phyloP scores from a whole-genome alignment of 2,329 filamentous ascomycete species.

The Coleophoma crateriformis region DNA sequence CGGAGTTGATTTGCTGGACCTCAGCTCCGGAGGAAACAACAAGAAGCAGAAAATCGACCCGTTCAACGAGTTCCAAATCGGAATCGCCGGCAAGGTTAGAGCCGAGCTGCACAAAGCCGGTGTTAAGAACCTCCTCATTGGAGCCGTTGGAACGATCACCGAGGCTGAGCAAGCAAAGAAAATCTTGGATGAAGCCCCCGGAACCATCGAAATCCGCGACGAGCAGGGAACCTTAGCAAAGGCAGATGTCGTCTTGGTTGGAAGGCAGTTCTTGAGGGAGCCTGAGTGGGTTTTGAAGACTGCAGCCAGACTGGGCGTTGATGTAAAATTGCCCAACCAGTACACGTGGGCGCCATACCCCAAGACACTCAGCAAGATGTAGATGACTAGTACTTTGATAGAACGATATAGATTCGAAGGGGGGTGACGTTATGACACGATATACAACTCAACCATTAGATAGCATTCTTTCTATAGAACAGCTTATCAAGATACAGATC shows the following conservation, averaged over 20 bases:
- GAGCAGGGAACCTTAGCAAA: constrained; percentile 28
- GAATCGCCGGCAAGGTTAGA: constrained; percentile 68
- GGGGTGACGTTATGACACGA: too few species aligned
- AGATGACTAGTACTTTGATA: too few species aligned
- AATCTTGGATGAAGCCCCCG: constrained; percentile 43
- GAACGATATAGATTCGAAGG: too few species aligned
- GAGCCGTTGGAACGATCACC: constrained; percentile 69
- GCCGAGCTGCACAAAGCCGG: constrained; percentile 49
- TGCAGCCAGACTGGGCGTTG: constrained; percentile 66
- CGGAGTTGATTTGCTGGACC: constrained; percentile 79
- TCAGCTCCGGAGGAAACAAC: constrained; percentile 71
- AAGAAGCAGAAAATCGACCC: constrained; percentile 49
- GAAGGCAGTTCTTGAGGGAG: constrained; percentile 75
- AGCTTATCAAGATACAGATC: too few species aligned
- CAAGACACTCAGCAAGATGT: too few species aligned
- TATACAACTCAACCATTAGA: too few species aligned
- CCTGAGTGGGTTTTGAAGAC: constrained; percentile 71
- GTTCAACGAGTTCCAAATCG: constrained; percentile 66
- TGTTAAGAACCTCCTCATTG: constrained; percentile 52
- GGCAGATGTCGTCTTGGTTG: constrained; percentile 69
- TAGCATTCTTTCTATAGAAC: too few species aligned
- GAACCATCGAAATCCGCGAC: constrained; percentile 30
- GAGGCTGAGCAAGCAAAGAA: constrained; percentile 61
- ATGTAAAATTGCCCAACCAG: constrained; percentile 34
- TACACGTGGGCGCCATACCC: too few species aligned